phyloP scores from a whole-genome alignment of 2,329 filamentous ascomycete genomes.

The Graphilbum sp. region DNA sequence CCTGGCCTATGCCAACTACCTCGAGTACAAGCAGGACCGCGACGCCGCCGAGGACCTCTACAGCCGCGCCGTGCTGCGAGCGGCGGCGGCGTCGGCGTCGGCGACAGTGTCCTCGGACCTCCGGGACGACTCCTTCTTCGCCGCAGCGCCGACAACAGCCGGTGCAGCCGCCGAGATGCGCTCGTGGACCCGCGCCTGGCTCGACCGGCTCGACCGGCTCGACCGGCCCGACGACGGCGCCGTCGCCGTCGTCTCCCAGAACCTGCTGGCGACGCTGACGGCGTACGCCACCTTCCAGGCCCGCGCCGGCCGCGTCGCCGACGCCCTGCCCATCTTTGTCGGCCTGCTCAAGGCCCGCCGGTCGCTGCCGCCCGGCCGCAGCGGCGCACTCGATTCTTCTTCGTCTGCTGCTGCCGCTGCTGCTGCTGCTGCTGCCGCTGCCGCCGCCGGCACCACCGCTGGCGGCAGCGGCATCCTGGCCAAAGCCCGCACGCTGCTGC shows the following conservation, averaged over 20 bases:
- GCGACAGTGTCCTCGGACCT: too few species aligned
- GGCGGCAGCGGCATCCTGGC: not conserved
- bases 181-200: conserved; percentile 6
- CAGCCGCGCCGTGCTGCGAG: conserved; percentile 4
- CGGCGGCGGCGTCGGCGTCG: not conserved
- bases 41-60: conserved; percentile 7
- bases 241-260: conserved; percentile 36
- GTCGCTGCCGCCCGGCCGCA: conserved; percentile 26
- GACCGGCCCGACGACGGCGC: conserved; percentile 24
- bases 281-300: conserved; percentile 67
- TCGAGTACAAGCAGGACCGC: conserved; percentile 52
- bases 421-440: too few species aligned
- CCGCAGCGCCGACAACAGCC: not conserved
- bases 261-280: conserved; percentile 60
- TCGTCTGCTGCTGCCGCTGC: too few species aligned
- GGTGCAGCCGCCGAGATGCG: not conserved
- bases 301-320: conserved; percentile 44
- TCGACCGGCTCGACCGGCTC: not conserved
- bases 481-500: not conserved
- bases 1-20: conserved; percentile 68
- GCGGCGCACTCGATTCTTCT: too few species aligned
- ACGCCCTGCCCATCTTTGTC: conserved; percentile 69
- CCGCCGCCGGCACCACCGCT: conserved; percentile 3
- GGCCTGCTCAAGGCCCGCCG: conserved; percentile 69
- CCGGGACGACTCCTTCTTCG: not conserved